Conservation (phyloP, 2,329 filamentous ascomycete genomes). For the Fusarium dimerum region DNA sequence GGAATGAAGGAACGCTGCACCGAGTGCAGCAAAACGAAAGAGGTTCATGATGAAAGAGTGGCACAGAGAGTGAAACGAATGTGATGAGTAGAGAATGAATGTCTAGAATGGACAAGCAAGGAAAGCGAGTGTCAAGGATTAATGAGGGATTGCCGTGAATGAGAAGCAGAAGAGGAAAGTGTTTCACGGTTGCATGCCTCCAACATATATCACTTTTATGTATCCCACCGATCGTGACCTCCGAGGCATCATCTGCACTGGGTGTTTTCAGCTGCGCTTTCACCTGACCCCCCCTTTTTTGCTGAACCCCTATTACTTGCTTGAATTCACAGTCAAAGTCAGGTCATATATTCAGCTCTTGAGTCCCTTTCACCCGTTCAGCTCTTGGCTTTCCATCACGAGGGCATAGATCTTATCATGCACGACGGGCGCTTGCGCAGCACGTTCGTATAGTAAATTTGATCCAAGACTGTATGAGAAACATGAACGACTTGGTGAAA, state of each 20-base stretch:
- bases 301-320: constrained; percentile 1
- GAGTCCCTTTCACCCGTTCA: constrained; percentile 1
- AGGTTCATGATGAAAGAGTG: constrained; percentile 10
- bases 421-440: constrained; percentile 16
- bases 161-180: constrained; percentile 5
- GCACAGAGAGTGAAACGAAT: neutral
- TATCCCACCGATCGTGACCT: neutral
- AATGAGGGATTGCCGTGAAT: constrained; percentile 11
- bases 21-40: constrained; percentile 17
- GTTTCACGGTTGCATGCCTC: constrained; percentile 3
- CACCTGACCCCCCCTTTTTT: constrained; percentile 1
- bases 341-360: constrained; percentile 12
- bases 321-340: constrained; percentile 12
- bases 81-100: constrained; percentile 7
- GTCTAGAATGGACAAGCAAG: constrained; percentile 9
- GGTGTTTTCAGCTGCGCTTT: neutral
- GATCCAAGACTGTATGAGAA: constrained; percentile 5
- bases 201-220: constrained; percentile 19
- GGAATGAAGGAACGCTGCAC: constrained; percentile 21
- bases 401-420: constrained; percentile 15
- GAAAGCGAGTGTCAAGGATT: constrained; percentile 2
- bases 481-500: neutral
- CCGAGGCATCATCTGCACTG: constrained; percentile 6
- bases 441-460: constrained; percentile 1
- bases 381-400: constrained; percentile 10